Evolutionary conservation across 148 eudicot species (phyloP).

Genomic region (Camellia sinensis): DNA sequence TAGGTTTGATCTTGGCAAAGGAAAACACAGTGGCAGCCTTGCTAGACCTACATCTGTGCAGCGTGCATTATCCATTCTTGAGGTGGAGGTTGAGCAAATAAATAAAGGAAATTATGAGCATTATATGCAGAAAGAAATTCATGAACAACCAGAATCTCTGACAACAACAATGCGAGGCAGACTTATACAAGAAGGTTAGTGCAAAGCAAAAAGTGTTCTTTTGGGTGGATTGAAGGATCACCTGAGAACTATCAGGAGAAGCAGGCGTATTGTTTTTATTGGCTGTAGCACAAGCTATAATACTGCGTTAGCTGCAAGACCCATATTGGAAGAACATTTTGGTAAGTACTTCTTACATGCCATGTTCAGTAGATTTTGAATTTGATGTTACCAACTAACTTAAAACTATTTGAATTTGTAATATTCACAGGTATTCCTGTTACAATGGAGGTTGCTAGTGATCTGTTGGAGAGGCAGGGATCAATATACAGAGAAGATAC

Average conservation of each 20-base stretch:
- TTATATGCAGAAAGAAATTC: too few relatives aligned
- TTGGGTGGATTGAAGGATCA: constrained; percentile 96
- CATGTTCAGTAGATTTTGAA: constrained; percentile 6
- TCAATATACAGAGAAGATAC: constrained; percentile 99
- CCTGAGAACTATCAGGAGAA: constrained; percentile 90
- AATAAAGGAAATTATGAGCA: too few relatives aligned
- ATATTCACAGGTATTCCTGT: constrained; percentile 77
- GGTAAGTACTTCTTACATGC: constrained; percentile 41
- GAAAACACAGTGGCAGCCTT: constrained; percentile 17
- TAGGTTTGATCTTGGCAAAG: constrained; percentile 71
- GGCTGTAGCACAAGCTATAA: constrained; percentile 99
- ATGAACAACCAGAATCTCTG: constrained; percentile 30
- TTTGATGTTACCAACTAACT: background rate
- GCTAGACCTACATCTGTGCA: too few relatives aligned
- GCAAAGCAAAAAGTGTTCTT: constrained; percentile 82
- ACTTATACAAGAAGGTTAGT: constrained; percentile 87
- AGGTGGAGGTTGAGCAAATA: too few relatives aligned
- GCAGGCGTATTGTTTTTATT: constrained; percentile 87
- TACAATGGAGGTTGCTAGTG: constrained; percentile 97
- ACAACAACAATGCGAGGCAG: constrained; percentile 96
- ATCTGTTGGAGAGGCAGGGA: constrained; percentile 93
- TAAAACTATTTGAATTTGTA: background rate
- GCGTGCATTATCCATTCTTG: too few relatives aligned
- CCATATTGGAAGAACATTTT: constrained; percentile 96
- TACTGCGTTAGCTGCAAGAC: constrained; percentile 96